A percentile compares a stretch with the other conserved stretches of the same genome.
These are phyloP conservation scores for Gastrolobium bilobum DNA, from an alignment of 306 rosid genomes.

Conservation along the genomic window DNA sequence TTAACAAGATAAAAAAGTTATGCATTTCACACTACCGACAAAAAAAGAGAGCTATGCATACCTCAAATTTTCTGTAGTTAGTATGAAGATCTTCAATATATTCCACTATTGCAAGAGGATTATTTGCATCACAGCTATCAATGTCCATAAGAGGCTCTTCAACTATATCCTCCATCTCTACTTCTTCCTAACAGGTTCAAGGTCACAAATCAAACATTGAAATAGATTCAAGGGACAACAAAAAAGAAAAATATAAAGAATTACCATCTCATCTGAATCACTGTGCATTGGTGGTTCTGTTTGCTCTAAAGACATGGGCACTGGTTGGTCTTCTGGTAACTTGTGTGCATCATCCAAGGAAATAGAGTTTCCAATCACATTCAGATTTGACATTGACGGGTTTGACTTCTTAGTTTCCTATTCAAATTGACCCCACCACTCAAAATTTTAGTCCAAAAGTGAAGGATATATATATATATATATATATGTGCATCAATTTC, in stretches of 20 bases:
- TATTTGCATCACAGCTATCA: conserved; percentile 66
- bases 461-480: neutral
- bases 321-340: conserved; percentile 69
- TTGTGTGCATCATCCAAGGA: conserved; percentile 80
- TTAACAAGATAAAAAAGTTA: too few species aligned
- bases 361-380: conserved; percentile 72
- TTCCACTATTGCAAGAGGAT: conserved; percentile 85
- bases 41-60: conserved; percentile 18
- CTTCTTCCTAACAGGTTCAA: conserved; percentile 65
- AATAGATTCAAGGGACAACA: neutral
- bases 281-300: neutral
- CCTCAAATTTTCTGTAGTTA: conserved; percentile 83
- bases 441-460: conserved; percentile 27
- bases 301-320: conserved; percentile 80
- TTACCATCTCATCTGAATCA: conserved; percentile 75
- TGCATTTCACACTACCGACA: too few species aligned
- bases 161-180: conserved; percentile 92
- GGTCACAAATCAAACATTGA: conserved; percentile 23
- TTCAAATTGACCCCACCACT: conserved; percentile 47
- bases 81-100: conserved; percentile 81
- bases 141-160: conserved; percentile 81
- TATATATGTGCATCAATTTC: neutral
- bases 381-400: conserved; percentile 48
- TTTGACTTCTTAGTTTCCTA: conserved; percentile 67
- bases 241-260: neutral